Evolutionary conservation across 2,329 filamentous ascomycete genomes (phyloP).

Genomic region (Cladosporium sp.): DNA sequence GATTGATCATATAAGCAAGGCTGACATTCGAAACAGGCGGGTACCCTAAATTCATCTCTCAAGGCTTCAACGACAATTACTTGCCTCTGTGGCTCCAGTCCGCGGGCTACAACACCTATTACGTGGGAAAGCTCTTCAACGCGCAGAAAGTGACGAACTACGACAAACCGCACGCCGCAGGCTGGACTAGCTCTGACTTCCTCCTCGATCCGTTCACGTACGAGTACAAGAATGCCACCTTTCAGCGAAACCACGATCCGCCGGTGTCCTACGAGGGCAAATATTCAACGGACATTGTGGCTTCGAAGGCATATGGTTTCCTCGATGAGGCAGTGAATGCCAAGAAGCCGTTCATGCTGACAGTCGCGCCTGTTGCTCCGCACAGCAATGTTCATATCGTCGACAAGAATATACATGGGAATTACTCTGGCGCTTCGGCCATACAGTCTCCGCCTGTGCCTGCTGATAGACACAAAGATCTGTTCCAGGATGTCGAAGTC

Average conservation of each 20-base stretch:
- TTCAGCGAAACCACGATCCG: slow-evolving; percentile 55
- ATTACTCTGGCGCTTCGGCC: slow-evolving; percentile 4
- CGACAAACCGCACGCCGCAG: slow-evolving; percentile 51
- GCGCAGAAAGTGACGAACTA: slow-evolving; percentile 59
- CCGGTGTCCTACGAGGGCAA: slow-evolving; percentile 54
- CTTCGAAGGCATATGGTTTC: slow-evolving; percentile 56
- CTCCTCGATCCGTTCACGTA: slow-evolving; percentile 48
- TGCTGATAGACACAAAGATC: slow-evolving; percentile 46
- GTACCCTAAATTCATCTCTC: slow-evolving; percentile 62
- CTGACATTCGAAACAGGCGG: slow-evolving; percentile 30
- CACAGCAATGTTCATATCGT: slow-evolving; percentile 38
- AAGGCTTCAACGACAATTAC: slow-evolving; percentile 64
- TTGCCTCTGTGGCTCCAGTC: slow-evolving; percentile 66
- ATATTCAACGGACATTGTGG: slow-evolving; percentile 58
- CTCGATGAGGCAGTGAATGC: slow-evolving; percentile 56
- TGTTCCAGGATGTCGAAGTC: slow-evolving; percentile 58
- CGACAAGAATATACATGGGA: slow-evolving; percentile 7
- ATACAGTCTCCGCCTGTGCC: slow-evolving; percentile 2
- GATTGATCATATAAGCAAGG: neutral
- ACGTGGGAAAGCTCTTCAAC: slow-evolving; percentile 69
- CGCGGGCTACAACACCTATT: slow-evolving; percentile 67
- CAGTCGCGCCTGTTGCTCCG: slow-evolving; percentile 62
- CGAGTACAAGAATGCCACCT: slow-evolving; percentile 62
- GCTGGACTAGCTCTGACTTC: slow-evolving; percentile 54
- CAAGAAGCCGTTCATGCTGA: slow-evolving; percentile 63